Conservation (phyloP, 192 early-diverging fungal species). For the Pecoramyces ruminantium region DNA sequence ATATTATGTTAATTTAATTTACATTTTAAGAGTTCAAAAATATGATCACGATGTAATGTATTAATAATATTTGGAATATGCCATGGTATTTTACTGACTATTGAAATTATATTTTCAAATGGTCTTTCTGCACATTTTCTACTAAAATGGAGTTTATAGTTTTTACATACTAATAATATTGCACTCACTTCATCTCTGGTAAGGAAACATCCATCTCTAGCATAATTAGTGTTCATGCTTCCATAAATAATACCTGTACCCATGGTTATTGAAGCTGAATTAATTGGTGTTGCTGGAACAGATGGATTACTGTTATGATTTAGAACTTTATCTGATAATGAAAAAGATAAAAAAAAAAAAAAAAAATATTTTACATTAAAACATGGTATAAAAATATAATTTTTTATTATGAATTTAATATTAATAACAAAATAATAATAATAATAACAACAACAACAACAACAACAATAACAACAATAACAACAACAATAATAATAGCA, state of each 20-base stretch:
- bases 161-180: constrained; percentile 45
- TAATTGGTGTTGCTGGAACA: background rate
- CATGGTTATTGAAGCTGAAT: background rate
- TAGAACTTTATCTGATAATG: too few species aligned
- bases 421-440: too few species aligned
- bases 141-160: constrained; percentile 63
- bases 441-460: too few species aligned
- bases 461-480: too few species aligned
- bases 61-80: constrained; percentile 35
- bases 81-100: constrained; percentile 58
- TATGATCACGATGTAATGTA: constrained; percentile 51
- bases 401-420: too few species aligned
- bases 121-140: constrained; percentile 55
- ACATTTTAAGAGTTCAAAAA: constrained; percentile 51
- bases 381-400: too few species aligned
- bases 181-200: constrained; percentile 56
- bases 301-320: too few species aligned
- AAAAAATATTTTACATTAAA: too few species aligned
- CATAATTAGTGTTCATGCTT: background rate
- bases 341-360: too few species aligned
- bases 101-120: constrained; percentile 59
- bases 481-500: too few species aligned
- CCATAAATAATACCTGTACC: background rate
- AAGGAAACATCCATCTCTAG: constrained; percentile 13
- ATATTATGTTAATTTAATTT: too few species aligned